Evolutionary conservation across 139 green algal species (phyloP).

Genomic region (Nannochloris sp.): DNA sequence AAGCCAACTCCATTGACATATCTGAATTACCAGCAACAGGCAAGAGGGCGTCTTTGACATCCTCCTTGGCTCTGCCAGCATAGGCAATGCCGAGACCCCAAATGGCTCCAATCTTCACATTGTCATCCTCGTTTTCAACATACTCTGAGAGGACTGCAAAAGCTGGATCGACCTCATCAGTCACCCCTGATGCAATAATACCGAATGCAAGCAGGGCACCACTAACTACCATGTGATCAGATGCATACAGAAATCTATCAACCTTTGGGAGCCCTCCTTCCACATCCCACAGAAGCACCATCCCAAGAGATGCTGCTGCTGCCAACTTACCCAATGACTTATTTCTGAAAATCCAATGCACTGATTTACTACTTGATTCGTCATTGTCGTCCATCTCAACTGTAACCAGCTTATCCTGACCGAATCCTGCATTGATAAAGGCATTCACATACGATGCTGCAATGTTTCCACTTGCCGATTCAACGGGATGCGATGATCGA

Average conservation of each 20-base stretch:
- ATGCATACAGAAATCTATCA: conserved; percentile 96
- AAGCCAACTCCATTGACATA: conserved; percentile 56
- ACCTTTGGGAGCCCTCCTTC: conserved; percentile 92
- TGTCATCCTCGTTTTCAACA: conserved; percentile 63
- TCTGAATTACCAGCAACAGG: conserved; percentile 66
- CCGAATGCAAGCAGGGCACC: conserved; percentile 90
- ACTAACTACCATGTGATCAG: conserved; percentile 69
- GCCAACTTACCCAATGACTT: conserved; percentile 93
- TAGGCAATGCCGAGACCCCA: conserved; percentile 95
- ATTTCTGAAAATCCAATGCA: conserved; percentile 99
- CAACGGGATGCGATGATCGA: conserved; percentile 51
- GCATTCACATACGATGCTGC: conserved; percentile 94
- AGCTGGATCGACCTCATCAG: conserved; percentile 92
- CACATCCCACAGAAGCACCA: conserved; percentile 93
- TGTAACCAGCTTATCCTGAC: conserved; percentile 83
- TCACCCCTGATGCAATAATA: conserved; percentile 75
- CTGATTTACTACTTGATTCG: conserved; percentile 6
- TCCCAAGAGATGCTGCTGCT: conserved; percentile 79
- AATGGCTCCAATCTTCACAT: conserved; percentile 67
- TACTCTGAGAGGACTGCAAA: conserved; percentile 92
- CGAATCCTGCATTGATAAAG: conserved; percentile 97
- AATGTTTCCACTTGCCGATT: conserved; percentile 89
- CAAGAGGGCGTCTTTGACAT: conserved; percentile 53
- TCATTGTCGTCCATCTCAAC: conserved; percentile 11
- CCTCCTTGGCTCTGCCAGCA: conserved; percentile 62